Base-by-base conservation (phyloP, 208 protist genomes). In the Leptomonas seymouri region DNA sequence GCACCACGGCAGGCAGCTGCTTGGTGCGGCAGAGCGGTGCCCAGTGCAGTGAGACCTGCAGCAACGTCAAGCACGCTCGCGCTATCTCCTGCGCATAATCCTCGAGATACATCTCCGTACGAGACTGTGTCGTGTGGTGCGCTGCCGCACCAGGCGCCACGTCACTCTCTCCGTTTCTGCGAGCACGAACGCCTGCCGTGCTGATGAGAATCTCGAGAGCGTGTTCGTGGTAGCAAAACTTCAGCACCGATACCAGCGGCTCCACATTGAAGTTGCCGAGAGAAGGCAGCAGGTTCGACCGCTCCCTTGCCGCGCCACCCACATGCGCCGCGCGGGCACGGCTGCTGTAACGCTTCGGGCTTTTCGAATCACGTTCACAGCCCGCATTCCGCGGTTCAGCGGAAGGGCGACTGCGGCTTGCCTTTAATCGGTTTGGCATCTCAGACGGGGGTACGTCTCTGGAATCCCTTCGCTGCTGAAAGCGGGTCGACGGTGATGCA, bases 1-100 rank as follows among this genome's bases (percentile, higher is more conserved):
- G 61, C 7, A 51, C 42, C 9, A 71, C 44, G 8, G 42, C 11
- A 9, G 64, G 49, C 14, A 77, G 71, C 57, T 77, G 71, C 25
- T 34, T 41, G 1, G 71, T 67, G 20, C 71, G 71, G 57, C 44
- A 67, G 14, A 77, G 49, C 12, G 71, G 71, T n/a, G 64, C 63
- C 71, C 71, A 77, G 50, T 77, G 49, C 12, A 77, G 18, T 21
- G 57, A 27, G 2, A 71, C 15, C 30, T 60, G 42, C 21, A 71
- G 46, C 45, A 72, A 21, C 39, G 11, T 36, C 15, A 48, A 6
- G 12, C 54, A 0, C 9, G 67, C 55, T 1, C 39, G 39, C 15
- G 56, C 67, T 27, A 77, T 51, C 12, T 11, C 25, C 6, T 55
- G 39, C 11, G 62, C 42, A 34, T 50, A 67, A 23, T 57, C 48